Evolutionary conservation across 1,284 basidiomycete species (phyloP).

Genomic region (Ceratobasidium sp.): DNA sequence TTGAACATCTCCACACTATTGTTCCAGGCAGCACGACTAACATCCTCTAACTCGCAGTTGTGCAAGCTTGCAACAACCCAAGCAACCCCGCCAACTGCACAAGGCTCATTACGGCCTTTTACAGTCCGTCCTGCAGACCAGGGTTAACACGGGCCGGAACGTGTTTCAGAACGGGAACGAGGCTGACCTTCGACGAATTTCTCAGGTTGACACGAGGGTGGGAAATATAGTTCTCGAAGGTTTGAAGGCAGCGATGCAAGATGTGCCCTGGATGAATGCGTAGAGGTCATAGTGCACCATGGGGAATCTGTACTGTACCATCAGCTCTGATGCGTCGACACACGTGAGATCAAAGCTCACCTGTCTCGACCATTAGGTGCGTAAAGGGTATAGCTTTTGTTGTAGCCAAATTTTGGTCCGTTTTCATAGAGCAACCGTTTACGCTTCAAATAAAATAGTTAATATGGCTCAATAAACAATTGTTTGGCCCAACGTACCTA

Average conservation of each 20-base stretch:
- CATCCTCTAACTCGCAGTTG: slow-evolving; percentile 69
- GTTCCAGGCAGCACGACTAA: slow-evolving; percentile 73
- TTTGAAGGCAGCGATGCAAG: slow-evolving; percentile 68
- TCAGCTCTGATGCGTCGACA: slow-evolving; percentile 49
- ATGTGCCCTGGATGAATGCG: slow-evolving; percentile 77
- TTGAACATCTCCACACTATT: slow-evolving; percentile 78
- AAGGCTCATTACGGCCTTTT: slow-evolving; percentile 89
- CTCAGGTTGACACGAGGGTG: slow-evolving; percentile 74
- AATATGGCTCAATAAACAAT: neutral
- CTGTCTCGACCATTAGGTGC: slow-evolving; percentile 43
- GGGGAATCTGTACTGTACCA: slow-evolving; percentile 74
- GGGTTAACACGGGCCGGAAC: neutral
- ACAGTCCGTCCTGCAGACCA: slow-evolving; percentile 63
- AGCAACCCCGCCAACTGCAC: slow-evolving; percentile 79
- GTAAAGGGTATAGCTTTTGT: slow-evolving; percentile 64
- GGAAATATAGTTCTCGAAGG: slow-evolving; percentile 69
- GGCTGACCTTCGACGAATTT: slow-evolving; percentile 69
- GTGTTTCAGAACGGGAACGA: too few species aligned
- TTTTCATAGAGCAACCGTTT: slow-evolving; percentile 90
- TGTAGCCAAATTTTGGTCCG: slow-evolving; percentile 76
- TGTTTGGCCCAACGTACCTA: slow-evolving; percentile 56
- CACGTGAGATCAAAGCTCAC: slow-evolving; percentile 14
- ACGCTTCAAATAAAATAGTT: slow-evolving; percentile 61
- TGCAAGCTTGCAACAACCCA: slow-evolving; percentile 79
- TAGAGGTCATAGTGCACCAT: slow-evolving; percentile 86